Conservation (phyloP, 179 eudicot species). For the Spinacia oleracea region DNA sequence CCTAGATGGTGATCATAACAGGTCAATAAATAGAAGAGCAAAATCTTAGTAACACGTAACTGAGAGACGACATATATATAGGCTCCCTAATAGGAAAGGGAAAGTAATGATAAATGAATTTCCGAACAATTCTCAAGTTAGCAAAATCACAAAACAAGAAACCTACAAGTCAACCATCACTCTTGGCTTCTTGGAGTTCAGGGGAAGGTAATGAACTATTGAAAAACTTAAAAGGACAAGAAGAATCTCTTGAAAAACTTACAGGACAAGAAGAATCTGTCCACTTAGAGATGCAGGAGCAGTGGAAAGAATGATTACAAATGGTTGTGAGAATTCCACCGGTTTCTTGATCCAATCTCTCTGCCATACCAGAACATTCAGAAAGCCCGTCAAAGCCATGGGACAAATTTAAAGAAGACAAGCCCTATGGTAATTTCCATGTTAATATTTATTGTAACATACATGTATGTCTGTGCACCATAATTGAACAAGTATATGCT, state of each 20-base stretch:
- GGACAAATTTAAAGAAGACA: not conserved
- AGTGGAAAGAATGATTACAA: slow-evolving; percentile 94
- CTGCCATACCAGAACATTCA: slow-evolving; percentile 40
- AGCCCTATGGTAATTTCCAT: not conserved
- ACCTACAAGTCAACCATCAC: not conserved
- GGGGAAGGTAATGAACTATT: not conserved
- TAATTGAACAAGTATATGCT: not conserved
- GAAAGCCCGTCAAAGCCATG: slow-evolving; percentile 3
- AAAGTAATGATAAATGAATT: no score
- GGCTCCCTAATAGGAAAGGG: no score
- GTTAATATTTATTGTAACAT: not conserved
- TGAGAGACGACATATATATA: not conserved
- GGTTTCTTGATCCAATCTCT: slow-evolving; percentile 81
- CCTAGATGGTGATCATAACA: slow-evolving; percentile 47
- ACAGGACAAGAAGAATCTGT: slow-evolving; percentile 98
- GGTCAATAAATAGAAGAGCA: not conserved
- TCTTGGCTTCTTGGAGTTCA: not conserved
- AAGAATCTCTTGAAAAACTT: slow-evolving; percentile 20
- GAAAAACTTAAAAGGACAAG: not conserved
- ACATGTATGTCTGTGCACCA: not conserved
- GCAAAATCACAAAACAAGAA: not conserved
- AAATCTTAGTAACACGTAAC: not conserved
- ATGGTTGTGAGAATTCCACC: slow-evolving; percentile 84
- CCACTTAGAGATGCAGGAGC: slow-evolving; percentile 96
- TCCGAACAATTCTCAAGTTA: no score